Base-by-base conservation (phyloP, 352 stramenopile genomes). In the Halophytophthora polymorphica region DNA sequence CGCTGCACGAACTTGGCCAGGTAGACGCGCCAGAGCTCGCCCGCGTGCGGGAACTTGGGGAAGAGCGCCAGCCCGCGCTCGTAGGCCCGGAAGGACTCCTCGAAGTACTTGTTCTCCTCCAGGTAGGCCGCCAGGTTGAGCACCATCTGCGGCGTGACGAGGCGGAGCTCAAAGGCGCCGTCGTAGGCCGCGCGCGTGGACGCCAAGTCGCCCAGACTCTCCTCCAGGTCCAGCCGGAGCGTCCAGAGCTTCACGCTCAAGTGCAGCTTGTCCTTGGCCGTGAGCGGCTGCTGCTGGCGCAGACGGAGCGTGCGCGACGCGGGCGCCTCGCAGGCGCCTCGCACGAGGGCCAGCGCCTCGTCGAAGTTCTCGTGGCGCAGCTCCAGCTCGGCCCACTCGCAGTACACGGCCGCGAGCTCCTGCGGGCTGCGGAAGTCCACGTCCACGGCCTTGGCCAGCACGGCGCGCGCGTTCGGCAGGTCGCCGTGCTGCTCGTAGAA, bases 151-250 rank as follows among this genome's bases (percentile, higher is more conserved):
- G 95, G 84, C 33, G 98, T 99, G 28, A 96, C 95, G 23, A 99
- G 89, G 57, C 96, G 96, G 25, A 98, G 76, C 64, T 99, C 96
- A 34, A 99, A 89, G 1, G 83, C 83, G 8, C 88, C 70, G 39
- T 98, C 81, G 64, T 99, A 99, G 1, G 96, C 96, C 43, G 95
- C 93, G 25, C 97, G 90, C 13, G 94, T 96, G 2, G 88, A 98
- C 51, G 90, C 78, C 12, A 98, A 60, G 11, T 97, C 98, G 1
- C 97, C 98, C 3, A 99, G 64, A 36, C 86, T 98, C 64, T 99
- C 98, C 58, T 99, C 97, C 15, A 99, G 63, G 73, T 99, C 97
- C 19, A 99, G 71, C 11, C 98, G 90, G 18, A 99, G 57, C n/a
- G 82, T 90, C 97, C 97, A 99, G 14, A 99, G 63, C 54, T 95